These are phyloP conservation scores for Aphanoascus verrucosus DNA, from an alignment of 2,329 filamentous ascomycete genomes.

Conservation along the genomic window DNA sequence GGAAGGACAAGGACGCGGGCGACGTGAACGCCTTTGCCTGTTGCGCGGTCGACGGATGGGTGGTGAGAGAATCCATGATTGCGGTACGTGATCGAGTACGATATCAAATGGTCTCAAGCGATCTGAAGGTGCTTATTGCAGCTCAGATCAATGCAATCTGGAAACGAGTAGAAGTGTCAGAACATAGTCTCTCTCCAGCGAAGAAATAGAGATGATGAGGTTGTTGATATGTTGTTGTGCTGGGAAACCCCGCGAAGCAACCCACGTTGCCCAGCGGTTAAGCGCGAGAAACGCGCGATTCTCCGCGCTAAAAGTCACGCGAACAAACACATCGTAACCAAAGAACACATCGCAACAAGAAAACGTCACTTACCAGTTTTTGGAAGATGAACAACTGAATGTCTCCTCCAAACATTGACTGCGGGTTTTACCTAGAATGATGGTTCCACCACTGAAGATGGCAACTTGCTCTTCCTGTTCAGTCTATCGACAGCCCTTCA, in stretches of 20 bases:
- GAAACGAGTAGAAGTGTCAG: conserved; percentile 4
- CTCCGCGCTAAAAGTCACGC: not conserved
- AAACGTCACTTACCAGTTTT: conserved; percentile 7
- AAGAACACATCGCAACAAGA: not conserved
- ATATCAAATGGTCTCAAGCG: not conserved
- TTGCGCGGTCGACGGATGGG: conserved; percentile 79
- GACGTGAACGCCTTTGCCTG: conserved; percentile 96
- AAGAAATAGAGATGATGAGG: not conserved
- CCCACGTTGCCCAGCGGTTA: not conserved
- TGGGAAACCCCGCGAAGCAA: not conserved
- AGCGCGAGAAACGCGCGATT: not conserved
- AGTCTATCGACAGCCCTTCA: not conserved
- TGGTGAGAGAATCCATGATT: conserved; percentile 76
- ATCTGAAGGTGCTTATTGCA: not conserved
- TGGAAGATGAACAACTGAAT: conserved; percentile 97
- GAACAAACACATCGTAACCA: not conserved
- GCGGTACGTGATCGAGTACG: conserved; percentile 19
- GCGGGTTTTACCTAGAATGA: conserved; percentile 20
- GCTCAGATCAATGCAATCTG: conserved; percentile 21
- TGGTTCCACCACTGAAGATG: not conserved
- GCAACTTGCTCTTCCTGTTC: not conserved
- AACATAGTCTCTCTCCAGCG: not conserved
- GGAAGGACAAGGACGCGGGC: conserved; percentile 83
- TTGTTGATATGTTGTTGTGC: conserved; percentile 1
- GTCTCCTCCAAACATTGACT: conserved; percentile 64